These are phyloP conservation scores for Blastomyces parvus DNA, from an alignment of 2,329 filamentous ascomycete species.

Conservation along the genomic window DNA sequence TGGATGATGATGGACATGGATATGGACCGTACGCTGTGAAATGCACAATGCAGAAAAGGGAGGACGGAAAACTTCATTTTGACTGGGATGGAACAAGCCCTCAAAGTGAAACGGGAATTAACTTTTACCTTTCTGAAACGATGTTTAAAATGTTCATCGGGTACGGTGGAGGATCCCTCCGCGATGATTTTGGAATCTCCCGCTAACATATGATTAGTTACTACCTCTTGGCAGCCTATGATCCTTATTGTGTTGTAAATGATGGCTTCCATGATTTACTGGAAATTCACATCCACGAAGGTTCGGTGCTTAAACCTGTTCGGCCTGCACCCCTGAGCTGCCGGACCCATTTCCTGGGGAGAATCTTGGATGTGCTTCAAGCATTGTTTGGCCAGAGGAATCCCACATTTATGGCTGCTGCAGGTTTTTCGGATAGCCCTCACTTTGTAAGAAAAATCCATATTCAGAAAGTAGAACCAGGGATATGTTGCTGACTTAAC, in stretches of 20 bases:
- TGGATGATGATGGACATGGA: slow-evolving; percentile 42
- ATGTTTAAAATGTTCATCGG: slow-evolving; percentile 47
- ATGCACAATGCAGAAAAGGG: slow-evolving; percentile 39
- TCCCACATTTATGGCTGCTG: slow-evolving; percentile 39
- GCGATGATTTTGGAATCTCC: not conserved
- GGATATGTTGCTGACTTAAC: not conserved
- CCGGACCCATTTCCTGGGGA: slow-evolving; percentile 41
- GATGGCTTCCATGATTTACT: slow-evolving; percentile 44
- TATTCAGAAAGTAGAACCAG: not conserved
- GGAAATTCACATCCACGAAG: slow-evolving; percentile 39
- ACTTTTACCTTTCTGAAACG: slow-evolving; percentile 41
- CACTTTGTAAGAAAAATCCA: slow-evolving; percentile 27
- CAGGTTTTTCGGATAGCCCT: slow-evolving; percentile 43
- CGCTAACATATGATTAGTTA: slow-evolving; percentile 20
- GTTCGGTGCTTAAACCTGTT: slow-evolving; percentile 39
- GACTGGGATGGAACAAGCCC: slow-evolving; percentile 43
- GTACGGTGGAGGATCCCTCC: slow-evolving; percentile 6
- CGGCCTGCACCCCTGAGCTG: slow-evolving; percentile 41
- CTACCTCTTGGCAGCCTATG: slow-evolving; percentile 41
- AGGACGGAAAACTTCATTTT: slow-evolving; percentile 36
- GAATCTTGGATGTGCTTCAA: slow-evolving; percentile 43
- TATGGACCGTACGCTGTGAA: slow-evolving; percentile 40
- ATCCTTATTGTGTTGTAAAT: slow-evolving; percentile 42
- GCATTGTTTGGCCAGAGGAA: slow-evolving; percentile 43
- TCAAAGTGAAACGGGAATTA: slow-evolving; percentile 40